Percentiles rank a stretch among this genome's conserved stretches.
Conservation (phyloP, 352 stramenopile species). For the Pythium insidiosum region DNA sequence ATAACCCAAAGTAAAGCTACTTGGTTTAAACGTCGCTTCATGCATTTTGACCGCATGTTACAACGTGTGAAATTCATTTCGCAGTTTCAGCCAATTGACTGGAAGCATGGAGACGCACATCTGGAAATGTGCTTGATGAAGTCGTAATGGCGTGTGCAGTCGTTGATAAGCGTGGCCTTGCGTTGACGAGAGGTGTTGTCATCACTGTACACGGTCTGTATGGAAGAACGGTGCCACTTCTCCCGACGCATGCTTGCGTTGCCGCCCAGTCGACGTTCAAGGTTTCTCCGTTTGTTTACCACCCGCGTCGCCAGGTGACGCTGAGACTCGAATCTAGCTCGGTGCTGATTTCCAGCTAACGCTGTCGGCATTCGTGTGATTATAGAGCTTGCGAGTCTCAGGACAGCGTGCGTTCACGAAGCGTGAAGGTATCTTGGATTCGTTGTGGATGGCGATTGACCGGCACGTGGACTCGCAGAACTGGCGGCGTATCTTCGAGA, state of each 20-base stretch:
- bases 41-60: too few species aligned
- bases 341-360: not conserved
- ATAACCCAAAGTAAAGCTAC: too few species aligned
- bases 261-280: conserved; percentile 21
- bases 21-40: too few species aligned
- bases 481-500: conserved; percentile 38
- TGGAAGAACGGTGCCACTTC: conserved; percentile 27
- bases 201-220: conserved; percentile 67
- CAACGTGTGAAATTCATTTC: too few species aligned
- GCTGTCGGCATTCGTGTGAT: not conserved
- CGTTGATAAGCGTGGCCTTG: conserved; percentile 30
- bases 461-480: conserved; percentile 6
- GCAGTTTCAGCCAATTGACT: too few species aligned
- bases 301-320: conserved; percentile 29
- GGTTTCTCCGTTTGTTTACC: conserved; percentile 43
- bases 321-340: not conserved
- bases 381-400: conserved; percentile 2
- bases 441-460: not conserved
- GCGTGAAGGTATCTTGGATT: not conserved
- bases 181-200: conserved; percentile 40
- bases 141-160: conserved; percentile 45
- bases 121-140: too few species aligned
- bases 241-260: conserved; percentile 43
- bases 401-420: conserved; percentile 1
- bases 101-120: too few species aligned